Base-by-base conservation (phyloP, 495 filamentous ascomycete species). In the Penicillium egyptiacum region DNA sequence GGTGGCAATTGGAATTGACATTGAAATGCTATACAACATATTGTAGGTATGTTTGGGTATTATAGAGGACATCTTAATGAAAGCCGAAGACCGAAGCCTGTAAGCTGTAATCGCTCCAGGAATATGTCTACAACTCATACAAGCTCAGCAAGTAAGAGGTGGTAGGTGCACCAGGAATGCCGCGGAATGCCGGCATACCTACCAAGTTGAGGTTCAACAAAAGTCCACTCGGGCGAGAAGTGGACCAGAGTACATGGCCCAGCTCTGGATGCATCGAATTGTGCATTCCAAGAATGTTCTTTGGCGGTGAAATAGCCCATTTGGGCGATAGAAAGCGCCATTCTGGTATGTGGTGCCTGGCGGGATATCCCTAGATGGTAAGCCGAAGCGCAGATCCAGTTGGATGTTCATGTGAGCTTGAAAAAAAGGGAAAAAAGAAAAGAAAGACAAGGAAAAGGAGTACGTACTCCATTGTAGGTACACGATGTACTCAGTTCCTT, bases 321-420 rank as follows among this genome's bases (percentile, higher is more conserved):
- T 65, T 59, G 60, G 63, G 17, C 63, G 63, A 63, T 43, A 63
- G 61, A 41, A 48, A 16, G 5, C 23, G 50, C 45, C 45, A n/a
- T 53, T 51, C 30, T 44, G 48, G 55, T 35, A 44, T 42, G 33
- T 10, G 56, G 30, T 58, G 20, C 58, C 64, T 62, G 57, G 60
- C 66, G 70, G 71, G 62, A 70, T 65, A 55, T 46, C 72, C 70
- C 31, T 40, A 73, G 58, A 67, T n/a, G 67, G 72, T 68, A 75
- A 75, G 50, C 72, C 72, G 72, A 69, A 56, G 58, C 61, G 61
- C 60, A 25, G 55, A 51, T 61, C 67, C 65, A 70, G 67, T 23
- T 39, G 31, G 33, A 43, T 47, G 53, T 52, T 52, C 58, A 60
- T 60, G 58, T 60, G 58, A 60, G 48, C 53, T 49, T 22, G 41